phyloP scores from a whole-genome alignment of 2,329 filamentous ascomycete genomes.

The Colletotrichum truncatum region DNA sequence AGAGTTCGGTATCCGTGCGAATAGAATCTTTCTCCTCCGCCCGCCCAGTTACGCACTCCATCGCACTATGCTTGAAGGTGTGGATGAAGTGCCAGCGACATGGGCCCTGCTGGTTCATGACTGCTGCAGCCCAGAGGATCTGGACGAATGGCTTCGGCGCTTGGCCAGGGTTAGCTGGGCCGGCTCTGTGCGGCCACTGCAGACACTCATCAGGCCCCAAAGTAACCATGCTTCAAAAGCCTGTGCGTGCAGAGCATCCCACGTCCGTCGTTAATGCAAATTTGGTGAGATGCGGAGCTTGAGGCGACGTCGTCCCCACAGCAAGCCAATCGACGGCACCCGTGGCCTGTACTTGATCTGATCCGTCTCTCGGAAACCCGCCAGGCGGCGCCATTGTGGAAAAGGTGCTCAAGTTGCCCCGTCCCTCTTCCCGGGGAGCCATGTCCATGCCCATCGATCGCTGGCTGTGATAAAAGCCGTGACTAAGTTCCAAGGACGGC shows the following conservation, averaged over 20 bases:
- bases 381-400: conserved; percentile 10
- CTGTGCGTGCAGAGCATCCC: not conserved
- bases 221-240: too few species aligned
- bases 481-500: conserved; percentile 7
- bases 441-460: not conserved
- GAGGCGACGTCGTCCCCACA: conserved; percentile 22
- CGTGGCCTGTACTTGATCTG: conserved; percentile 21
- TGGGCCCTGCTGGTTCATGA: conserved; percentile 25
- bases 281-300: conserved; percentile 25
- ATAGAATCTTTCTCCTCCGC: conserved; percentile 8
- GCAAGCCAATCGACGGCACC: conserved; percentile 6
- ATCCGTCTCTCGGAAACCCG: conserved; percentile 6
- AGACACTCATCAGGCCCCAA: too few species aligned
- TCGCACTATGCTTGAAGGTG: not conserved
- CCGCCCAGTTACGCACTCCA: not conserved
- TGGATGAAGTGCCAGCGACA: conserved; percentile 26
- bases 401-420: conserved; percentile 28
- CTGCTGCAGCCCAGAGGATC: conserved; percentile 26
- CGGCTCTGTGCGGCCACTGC: conserved; percentile 10
- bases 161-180: conserved; percentile 18
- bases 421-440: conserved; percentile 20
- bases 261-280: conserved; percentile 18
- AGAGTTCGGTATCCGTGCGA: conserved; percentile 11
- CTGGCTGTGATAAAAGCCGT: not conserved
- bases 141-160: conserved; percentile 20